These are phyloP conservation scores for Mollisiaceae sp. DNA, from an alignment of 2,329 filamentous ascomycete genomes.

Conservation along the genomic window DNA sequence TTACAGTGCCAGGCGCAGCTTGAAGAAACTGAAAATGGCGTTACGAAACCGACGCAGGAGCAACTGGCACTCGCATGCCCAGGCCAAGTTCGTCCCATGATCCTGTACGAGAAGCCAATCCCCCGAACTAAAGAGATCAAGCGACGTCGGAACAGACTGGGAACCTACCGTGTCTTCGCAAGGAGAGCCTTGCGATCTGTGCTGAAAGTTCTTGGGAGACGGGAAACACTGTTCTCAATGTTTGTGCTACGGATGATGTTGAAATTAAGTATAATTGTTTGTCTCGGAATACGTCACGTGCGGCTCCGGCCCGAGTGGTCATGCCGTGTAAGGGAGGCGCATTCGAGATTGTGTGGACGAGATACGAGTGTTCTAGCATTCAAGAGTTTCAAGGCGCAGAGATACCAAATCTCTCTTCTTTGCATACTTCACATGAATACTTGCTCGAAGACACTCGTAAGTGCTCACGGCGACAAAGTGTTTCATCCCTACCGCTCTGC, in stretches of 20 bases:
- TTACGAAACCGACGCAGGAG: neutral
- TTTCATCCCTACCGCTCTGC: neutral
- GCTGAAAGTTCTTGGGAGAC: neutral
- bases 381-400: too few species aligned
- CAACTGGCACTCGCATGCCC: neutral
- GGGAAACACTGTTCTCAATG: neutral
- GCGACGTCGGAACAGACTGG: neutral
- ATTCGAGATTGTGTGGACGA: neutral
- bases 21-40: neutral
- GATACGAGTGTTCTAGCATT: neutral
- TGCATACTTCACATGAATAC: neutral
- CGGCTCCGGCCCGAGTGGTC: neutral
- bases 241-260: slow-evolving; percentile 6
- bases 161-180: neutral
- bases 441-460: neutral
- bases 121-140: neutral
- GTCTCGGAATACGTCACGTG: neutral
- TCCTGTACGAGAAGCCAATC: neutral
- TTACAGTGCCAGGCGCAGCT: slow-evolving; percentile 3
- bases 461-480: neutral
- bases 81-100: neutral
- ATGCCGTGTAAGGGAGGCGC: neutral
- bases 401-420: too few species aligned
- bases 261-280: neutral
- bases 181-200: neutral